Evolutionary conservation across 2,329 filamentous ascomycete species (phyloP), one percentile per base, ranked within the genome.

Genomic region (Paracoccidioides lutzii): DNA sequence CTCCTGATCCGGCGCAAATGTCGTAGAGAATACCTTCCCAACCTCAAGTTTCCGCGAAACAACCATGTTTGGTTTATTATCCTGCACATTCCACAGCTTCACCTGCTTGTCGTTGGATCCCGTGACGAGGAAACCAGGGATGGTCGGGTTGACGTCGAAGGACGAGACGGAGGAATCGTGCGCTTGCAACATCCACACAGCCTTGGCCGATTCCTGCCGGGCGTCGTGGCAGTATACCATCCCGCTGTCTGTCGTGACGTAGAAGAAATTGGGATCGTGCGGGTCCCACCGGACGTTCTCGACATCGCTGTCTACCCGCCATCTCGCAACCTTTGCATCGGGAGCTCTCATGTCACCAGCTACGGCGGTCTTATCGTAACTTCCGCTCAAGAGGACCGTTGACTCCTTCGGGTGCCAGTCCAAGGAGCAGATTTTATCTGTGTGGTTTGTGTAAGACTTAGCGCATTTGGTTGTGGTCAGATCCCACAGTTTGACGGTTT

Each of bases 401-500:
- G 90, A 83, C 70, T 96, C 88, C 45, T 79, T 81, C 0, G 87
- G 81, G 75, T 97, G 89, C 93, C 94, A 98, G 61, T 91, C 87
- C 56, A 98, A 76, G 28, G 91, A 89, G 79, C 90, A 98, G 62
- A 97, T 90, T 76, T 98, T 98, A 78, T 96, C 93, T 40, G 88
- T 95, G 75, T 98, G 93, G 73, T 95, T 88, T 14, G 82, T 80
- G 78, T 98, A 98, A 46, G 90, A 96, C 75, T 96, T 93, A 65
- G 93, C 93, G 72, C 90, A 95, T 71, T 85, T 90, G 59, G 87
- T 81, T 3, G 89, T 96, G 75, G 90, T 88, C 59, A 98, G 77
- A 69, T 98, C 93, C 93, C 93, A 98, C 22, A 98, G 81, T 77
- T 98, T 98, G 66, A 97, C 84, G 2, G 93, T 98, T 75, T 90